These are phyloP conservation scores for Periglandula ipomoeae DNA, from an alignment of 2,329 filamentous ascomycete genomes.

Conservation along the genomic window DNA sequence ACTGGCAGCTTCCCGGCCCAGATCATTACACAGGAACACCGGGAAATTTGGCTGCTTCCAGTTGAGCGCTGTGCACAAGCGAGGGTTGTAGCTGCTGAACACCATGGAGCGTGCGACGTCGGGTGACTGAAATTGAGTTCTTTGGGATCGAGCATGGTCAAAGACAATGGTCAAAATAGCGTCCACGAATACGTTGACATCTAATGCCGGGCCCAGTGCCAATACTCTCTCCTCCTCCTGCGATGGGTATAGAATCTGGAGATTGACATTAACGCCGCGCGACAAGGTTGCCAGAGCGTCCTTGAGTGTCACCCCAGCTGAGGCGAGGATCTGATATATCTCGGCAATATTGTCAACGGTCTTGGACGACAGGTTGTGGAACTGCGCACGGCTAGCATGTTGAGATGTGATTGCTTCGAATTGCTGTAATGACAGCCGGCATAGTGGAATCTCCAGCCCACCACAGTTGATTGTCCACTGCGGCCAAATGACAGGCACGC, in stretches of 20 bases:
- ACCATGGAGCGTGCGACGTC: constrained; percentile 78
- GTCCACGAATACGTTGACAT: constrained; percentile 83
- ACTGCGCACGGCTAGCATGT: constrained; percentile 32
- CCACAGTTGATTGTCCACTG: constrained; percentile 70
- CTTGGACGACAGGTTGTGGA: constrained; percentile 34
- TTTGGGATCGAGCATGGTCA: constrained; percentile 68
- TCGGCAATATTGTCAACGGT: constrained; percentile 48
- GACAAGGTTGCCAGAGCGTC: constrained; percentile 71
- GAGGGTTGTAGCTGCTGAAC: constrained; percentile 87
- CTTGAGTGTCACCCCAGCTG: constrained; percentile 68
- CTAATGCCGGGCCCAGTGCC: constrained; percentile 63
- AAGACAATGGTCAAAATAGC: constrained; percentile 78
- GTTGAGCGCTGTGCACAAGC: constrained; percentile 87
- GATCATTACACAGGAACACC: constrained; percentile 88
- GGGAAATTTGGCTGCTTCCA: constrained; percentile 99
- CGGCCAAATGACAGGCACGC: constrained; percentile 79
- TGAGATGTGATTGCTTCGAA: constrained; percentile 47
- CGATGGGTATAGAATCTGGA: constrained; percentile 86
- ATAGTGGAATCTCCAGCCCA: constrained; percentile 73
- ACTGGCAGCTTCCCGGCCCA: constrained; percentile 53
- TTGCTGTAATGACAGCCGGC: constrained; percentile 65
- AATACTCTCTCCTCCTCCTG: constrained; percentile 60
- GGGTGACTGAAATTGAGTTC: constrained; percentile 53
- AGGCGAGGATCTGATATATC: constrained; percentile 63
- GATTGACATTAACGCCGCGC: constrained; percentile 72